Evolutionary conservation across 164 flowering plant genomes (phyloP).

Genomic region (Echeveria elegans): DNA sequence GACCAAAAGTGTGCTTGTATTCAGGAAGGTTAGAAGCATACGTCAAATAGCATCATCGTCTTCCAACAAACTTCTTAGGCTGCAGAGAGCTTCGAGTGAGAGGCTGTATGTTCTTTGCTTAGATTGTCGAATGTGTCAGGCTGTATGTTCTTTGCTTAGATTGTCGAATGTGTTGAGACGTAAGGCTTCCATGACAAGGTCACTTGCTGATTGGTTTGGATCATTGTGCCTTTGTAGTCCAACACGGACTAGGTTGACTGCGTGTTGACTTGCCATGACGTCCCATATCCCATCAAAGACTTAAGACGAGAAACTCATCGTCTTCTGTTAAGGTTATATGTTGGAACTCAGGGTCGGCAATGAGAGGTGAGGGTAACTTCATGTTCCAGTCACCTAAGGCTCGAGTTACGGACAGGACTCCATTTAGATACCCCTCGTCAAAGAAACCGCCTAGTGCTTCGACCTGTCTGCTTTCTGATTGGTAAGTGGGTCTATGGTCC

Average conservation of each 20-base stretch:
- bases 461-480: slow-evolving; percentile 44
- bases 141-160: slow-evolving; percentile 35
- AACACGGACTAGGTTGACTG: slow-evolving; percentile 58
- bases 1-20: not conserved
- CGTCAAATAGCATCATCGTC: slow-evolving; percentile 13
- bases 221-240: slow-evolving; percentile 61
- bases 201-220: slow-evolving; percentile 68
- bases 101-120: slow-evolving; percentile 48
- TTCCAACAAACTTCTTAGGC: slow-evolving; percentile 44
- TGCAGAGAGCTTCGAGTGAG: slow-evolving; percentile 55
- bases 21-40: not conserved
- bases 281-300: slow-evolving; percentile 95
- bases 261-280: slow-evolving; percentile 78
- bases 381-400: slow-evolving; percentile 92
- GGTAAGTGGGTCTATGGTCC: slow-evolving; percentile 63
- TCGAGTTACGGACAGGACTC: slow-evolving; percentile 63
- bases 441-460: slow-evolving; percentile 57
- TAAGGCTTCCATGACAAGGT: slow-evolving; percentile 62
- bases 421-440: slow-evolving; percentile 79
- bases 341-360: slow-evolving; percentile 68
- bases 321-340: slow-evolving; percentile 54
- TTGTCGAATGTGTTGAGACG: slow-evolving; percentile 55
- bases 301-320: slow-evolving; percentile 81
- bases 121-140: slow-evolving; percentile 20
- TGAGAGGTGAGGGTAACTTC: slow-evolving; percentile 68